These are phyloP conservation scores for Leavenworthia alabamica DNA, from an alignment of 345 rosid genomes.

Conservation along the genomic window DNA sequence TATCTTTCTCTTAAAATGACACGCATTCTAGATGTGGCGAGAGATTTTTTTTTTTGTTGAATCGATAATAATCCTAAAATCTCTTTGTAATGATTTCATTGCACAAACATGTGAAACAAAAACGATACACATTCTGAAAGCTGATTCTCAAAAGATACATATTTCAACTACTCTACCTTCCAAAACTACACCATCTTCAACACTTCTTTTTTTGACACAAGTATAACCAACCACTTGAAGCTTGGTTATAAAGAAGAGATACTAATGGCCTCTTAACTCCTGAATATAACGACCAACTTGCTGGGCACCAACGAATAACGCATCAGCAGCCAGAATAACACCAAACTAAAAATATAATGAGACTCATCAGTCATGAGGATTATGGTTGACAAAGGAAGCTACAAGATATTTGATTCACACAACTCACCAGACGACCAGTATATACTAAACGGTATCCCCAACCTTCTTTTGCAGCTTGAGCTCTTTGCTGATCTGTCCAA, in stretches of 20 bases:
- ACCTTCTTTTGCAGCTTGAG: conserved; percentile 85
- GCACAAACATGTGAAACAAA: background rate
- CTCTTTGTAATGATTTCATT: background rate
- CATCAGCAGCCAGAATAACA: conserved; percentile 64
- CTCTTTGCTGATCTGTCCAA: conserved; percentile 96
- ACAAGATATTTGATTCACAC: background rate
- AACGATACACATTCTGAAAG: background rate
- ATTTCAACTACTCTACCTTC: conserved; percentile 18
- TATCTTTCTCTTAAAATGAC: background rate
- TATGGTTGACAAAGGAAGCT: background rate
- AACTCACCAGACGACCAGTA: conserved; percentile 72
- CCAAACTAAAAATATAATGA: conserved; percentile 46
- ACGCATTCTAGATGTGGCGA: conserved; percentile 5
- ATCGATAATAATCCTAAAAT: conserved; percentile 2
- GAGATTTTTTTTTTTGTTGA: background rate
- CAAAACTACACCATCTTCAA: conserved; percentile 15
- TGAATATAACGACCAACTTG: conserved; percentile 64
- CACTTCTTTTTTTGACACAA: background rate
- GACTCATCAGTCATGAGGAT: background rate
- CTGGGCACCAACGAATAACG: conserved; percentile 68
- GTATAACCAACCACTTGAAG: conserved; percentile 1
- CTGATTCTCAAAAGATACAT: background rate
- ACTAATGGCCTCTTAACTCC: conserved; percentile 60
- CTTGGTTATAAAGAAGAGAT: conserved; percentile 12
- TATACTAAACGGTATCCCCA: conserved; percentile 74